Evolutionary conservation across 306 rosid species (phyloP).

Genomic region (Pyrus pyrifolia): DNA sequence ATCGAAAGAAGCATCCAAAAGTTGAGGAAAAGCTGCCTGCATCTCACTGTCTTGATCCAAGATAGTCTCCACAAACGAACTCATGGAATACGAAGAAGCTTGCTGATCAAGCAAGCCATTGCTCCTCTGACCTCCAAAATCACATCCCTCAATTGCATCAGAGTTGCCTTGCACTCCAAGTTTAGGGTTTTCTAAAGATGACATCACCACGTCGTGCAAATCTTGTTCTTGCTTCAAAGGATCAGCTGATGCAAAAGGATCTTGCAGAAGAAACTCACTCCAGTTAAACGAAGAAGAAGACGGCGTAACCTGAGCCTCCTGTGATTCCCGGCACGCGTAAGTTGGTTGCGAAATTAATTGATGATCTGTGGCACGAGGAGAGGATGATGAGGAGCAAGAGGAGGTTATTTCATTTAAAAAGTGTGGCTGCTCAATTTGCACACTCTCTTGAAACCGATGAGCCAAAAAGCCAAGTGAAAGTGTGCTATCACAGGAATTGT

Average conservation of each 20-base stretch:
- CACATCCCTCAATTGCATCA: slow-evolving; percentile 14
- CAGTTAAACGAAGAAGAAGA: slow-evolving; percentile 44
- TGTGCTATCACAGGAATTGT: slow-evolving; percentile 7
- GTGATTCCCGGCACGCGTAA: slow-evolving; percentile 29
- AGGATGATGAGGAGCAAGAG: slow-evolving; percentile 63
- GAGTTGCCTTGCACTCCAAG: slow-evolving; percentile 11
- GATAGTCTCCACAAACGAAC: slow-evolving; percentile 67
- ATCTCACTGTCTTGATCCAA: slow-evolving; percentile 74
- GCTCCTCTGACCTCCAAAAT: slow-evolving; percentile 25
- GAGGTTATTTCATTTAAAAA: slow-evolving; percentile 57
- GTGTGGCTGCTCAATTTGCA: slow-evolving; percentile 24
- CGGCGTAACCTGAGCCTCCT: slow-evolving; percentile 18
- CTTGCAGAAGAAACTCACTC: slow-evolving; percentile 51
- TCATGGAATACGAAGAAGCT: slow-evolving; percentile 32
- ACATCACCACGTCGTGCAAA: slow-evolving; percentile 6
- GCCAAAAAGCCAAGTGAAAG: slow-evolving; percentile 23
- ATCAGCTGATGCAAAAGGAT: slow-evolving; percentile 35
- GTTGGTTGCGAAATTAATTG: slow-evolving; percentile 31
- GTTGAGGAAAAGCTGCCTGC: slow-evolving; percentile 58
- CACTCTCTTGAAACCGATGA: slow-evolving; percentile 32
- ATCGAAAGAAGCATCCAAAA: slow-evolving; percentile 62
- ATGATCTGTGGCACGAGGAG: slow-evolving; percentile 36
- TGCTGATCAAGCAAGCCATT: slow-evolving; percentile 16
- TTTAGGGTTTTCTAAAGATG: slow-evolving; percentile 8
- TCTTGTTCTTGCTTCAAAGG: slow-evolving; percentile 24